Evolutionary conservation across 331 rosid genomes (phyloP).

Genomic region (Phaseolus coccineus): DNA sequence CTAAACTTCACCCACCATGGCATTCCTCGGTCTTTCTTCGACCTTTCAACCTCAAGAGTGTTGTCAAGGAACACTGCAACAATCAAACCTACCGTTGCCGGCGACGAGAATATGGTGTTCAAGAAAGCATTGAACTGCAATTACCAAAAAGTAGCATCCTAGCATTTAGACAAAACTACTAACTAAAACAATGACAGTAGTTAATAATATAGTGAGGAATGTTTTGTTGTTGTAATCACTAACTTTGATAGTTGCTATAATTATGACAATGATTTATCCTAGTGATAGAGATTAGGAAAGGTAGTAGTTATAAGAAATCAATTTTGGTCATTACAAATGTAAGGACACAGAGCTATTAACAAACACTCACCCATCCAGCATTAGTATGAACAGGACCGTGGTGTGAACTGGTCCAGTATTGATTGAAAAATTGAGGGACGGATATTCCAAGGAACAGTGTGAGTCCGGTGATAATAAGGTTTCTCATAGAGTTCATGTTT

Average conservation of each 20-base stretch:
- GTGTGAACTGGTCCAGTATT: constrained; percentile 62
- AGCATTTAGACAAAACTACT: neutral
- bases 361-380: constrained; percentile 83
- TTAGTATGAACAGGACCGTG: constrained; percentile 79
- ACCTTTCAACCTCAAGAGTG: constrained; percentile 77
- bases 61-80: constrained; percentile 89
- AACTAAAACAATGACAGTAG: neutral
- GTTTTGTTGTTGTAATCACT: neutral
- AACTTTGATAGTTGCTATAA: neutral
- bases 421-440: constrained; percentile 75
- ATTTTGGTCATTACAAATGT: neutral
- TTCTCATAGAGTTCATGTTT: constrained; percentile 92
- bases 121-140: constrained; percentile 84
- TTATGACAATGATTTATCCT: neutral
- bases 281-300: neutral
- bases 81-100: constrained; percentile 68
- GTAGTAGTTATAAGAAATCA: neutral
- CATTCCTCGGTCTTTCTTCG: constrained; percentile 88
- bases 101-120: constrained; percentile 80
- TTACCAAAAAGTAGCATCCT: neutral
- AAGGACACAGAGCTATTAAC: neutral
- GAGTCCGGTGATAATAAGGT: constrained; percentile 78
- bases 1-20: constrained; percentile 96
- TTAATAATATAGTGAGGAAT: too few relatives aligned
- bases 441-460: constrained; percentile 89